Evolutionary conservation across 73 alveolate genomes (phyloP).

Genomic region (Paramecium sonneborni): DNA sequence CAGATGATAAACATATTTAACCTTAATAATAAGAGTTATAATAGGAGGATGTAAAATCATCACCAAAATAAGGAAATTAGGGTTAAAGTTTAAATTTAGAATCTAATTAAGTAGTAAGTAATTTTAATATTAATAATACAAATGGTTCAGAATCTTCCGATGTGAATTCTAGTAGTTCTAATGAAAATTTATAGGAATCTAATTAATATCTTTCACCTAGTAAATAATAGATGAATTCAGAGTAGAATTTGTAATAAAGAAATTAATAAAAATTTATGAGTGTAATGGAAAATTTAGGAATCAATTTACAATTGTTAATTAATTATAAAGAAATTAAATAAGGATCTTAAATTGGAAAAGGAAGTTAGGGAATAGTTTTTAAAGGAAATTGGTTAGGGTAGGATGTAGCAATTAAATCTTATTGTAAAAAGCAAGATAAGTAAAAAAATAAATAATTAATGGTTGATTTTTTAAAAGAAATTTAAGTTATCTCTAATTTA

Average conservation of each 20-base stretch:
- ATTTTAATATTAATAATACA: neutral
- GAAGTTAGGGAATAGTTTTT: slow-evolving; percentile 86
- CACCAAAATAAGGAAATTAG: neutral
- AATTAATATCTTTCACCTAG: neutral
- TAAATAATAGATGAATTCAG: neutral
- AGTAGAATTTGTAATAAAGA: neutral
- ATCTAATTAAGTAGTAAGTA: neutral
- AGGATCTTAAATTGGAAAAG: slow-evolving; percentile 77
- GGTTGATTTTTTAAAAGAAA: slow-evolving; percentile 88
- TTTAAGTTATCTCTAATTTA: slow-evolving; percentile 84
- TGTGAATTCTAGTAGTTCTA: neutral
- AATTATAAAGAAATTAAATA: slow-evolving; percentile 39
- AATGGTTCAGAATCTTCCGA: neutral
- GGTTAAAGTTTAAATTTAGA: neutral
- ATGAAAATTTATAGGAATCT: neutral
- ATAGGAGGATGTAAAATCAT: neutral
- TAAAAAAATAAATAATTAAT: slow-evolving; percentile 65
- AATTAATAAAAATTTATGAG: neutral
- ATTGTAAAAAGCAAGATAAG: slow-evolving; percentile 70
- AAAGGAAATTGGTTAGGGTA: slow-evolving; percentile 91
- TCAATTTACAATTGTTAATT: slow-evolving; percentile 53
- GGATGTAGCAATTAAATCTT: slow-evolving; percentile 86
- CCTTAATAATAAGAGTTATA: neutral
- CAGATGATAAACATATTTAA: neutral
- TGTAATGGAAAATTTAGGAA: slow-evolving; percentile 48